Conservation (phyloP, 768 basidiomycete species). For the Thelephora aurantiotincta region DNA sequence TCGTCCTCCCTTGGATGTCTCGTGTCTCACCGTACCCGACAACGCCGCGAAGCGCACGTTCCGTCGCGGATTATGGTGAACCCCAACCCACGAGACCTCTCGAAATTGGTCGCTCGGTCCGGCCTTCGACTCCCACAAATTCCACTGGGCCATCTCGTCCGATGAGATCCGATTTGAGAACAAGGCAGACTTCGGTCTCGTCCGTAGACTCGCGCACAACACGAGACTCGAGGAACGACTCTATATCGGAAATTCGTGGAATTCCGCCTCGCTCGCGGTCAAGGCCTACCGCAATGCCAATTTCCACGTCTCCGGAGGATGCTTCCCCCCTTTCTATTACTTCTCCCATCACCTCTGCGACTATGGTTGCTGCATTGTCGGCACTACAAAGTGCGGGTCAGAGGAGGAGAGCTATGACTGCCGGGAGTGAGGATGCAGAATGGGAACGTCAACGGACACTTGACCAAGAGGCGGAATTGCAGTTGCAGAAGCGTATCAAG, state of each 20-base stretch:
- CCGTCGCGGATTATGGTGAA: constrained; percentile 27
- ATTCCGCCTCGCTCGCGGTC: constrained; percentile 4
- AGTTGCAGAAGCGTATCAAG: constrained; percentile 53
- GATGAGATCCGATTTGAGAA: constrained; percentile 51
- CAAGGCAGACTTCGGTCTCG: constrained; percentile 31
- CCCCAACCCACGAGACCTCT: constrained; percentile 36
- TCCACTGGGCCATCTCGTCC: constrained; percentile 45
- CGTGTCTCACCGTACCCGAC: constrained; percentile 42
- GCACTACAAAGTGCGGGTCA: constrained; percentile 57
- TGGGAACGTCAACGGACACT: constrained; percentile 42
- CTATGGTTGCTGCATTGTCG: constrained; percentile 36
- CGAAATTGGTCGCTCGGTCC: constrained; percentile 43
- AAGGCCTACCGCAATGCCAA: constrained; percentile 1
- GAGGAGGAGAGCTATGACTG: constrained; percentile 35
- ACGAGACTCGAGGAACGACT: constrained; percentile 14
- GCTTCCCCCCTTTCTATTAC: constrained; percentile 10
- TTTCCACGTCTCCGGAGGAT: constrained; percentile 6
- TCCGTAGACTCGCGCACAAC: constrained; percentile 28
- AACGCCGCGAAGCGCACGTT: constrained; percentile 11
- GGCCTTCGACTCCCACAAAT: constrained; percentile 39
- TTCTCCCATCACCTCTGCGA: constrained; percentile 22
- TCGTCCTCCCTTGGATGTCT: constrained; percentile 28
- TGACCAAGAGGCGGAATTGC: constrained; percentile 50
- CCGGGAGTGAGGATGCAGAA: constrained; percentile 39
- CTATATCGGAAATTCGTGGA: constrained; percentile 28